Evolutionary conservation across 768 basidiomycete genomes (phyloP), one percentile per base, ranked within the genome.

Genomic region (Mrakia hoshinonis): DNA sequence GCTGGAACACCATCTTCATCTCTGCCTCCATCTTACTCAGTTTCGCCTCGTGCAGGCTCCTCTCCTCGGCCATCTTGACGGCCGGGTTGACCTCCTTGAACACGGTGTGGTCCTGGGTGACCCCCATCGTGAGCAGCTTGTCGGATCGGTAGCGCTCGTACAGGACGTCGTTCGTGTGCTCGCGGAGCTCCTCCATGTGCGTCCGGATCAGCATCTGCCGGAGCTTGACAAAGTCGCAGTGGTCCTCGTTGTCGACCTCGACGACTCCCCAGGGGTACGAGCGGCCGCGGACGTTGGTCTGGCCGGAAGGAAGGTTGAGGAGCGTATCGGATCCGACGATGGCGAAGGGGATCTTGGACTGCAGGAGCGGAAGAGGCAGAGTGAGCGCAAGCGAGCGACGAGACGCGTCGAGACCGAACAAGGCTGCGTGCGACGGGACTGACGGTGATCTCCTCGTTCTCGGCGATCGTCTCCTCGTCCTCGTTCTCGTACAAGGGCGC

Each of bases 1-100:
- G 96, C 79, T 94, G 93, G 92, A 99, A 99, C 76, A 99, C 96
- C 91, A 95, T 92, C 87, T 97, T 98, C 96, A 99, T 99, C 85
- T 98, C 96, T 69, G 93, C 90, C 83, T 99, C 96, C 79, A 80
- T 80, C 87, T 99, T 99, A 69, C 79, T 76, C 18, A 81, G 75
- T 71, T 81, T 81, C 47, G 74, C 77, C 82, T 99, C 95, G 82
- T 99, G 95, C 78, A 97, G 81, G 66, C 91, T 84, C 69, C 96
- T 90, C 79, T 99, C 96, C 79, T 99, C 96, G 74, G 94, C 92
- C 82, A 92, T 86, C 81, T 92, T 89, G 72, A 90, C 91, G 62
- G 94, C 94, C 74, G 96, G 96, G 82, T 98, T 98, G 85, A 97
- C 87, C 83, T 98, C 96, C 83, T 92, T 94, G 89, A 99, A 99